Base-by-base conservation (phyloP, 306 rosid species). In the Glycine soja region DNA sequence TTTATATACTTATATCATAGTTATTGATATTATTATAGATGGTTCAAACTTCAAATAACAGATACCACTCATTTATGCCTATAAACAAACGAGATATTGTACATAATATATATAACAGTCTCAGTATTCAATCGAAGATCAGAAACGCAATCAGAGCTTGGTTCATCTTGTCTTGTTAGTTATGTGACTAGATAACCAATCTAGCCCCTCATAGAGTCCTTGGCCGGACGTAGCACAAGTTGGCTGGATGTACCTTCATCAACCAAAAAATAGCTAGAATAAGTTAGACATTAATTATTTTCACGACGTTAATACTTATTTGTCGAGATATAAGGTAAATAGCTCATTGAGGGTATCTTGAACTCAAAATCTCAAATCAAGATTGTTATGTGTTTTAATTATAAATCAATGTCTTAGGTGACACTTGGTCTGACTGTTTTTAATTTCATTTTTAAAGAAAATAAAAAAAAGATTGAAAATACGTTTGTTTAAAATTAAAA, bases 121-220 rank as follows among this genome's bases (percentile, higher is more conserved):
- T 50, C 34, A 30, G 19, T 47, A 53, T 68, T 32, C 65, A 42
- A 59, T 24, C 3, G 16, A 84, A 70, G 13, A 64, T 52, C 54
- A 75, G 24, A 74, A 51, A 38, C 0, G 19, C 32, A 16, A 7
- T 81, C 58, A 38, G 42, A 58, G 78, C 16, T 18, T 68, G 58
- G 53, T 32, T 80, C 78, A 64, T 82, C 83, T 72, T 88, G 83
- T 84, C 87, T 86, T 94, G 89, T 48, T 76, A 74, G 94, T 82
- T 82, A 94, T 89, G 85, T 94, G 85, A 86, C 93, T 87, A 32
- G 97, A 94, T 74, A 94, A 86, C 97, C 96, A 90, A 85, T 92
- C 97, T 70, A 94, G 94, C 45, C 94, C 98, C 86, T 94, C 98
- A 50, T 92, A 94, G 51, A 94, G 86, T 84, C 85, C 87, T 75